Percentiles rank a stretch among this genome's conserved stretches.
phyloP scores from a whole-genome alignment of 2,329 filamentous ascomycete genomes.

The Zopfia rhizophila region DNA sequence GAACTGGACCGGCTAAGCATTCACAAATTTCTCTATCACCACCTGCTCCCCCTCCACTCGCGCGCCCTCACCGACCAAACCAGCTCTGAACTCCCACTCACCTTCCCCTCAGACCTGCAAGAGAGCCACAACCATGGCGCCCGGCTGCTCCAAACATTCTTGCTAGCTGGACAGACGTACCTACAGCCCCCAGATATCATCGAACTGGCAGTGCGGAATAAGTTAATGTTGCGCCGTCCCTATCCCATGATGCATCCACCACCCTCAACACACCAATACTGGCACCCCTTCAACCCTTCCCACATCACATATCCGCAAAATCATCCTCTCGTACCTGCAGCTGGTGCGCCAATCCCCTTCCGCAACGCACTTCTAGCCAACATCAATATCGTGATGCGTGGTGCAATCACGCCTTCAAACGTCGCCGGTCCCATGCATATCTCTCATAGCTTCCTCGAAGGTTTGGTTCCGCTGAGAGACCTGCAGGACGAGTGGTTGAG shows the following conservation, averaged over 20 bases:
- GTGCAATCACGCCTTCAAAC: slow-evolving; percentile 21
- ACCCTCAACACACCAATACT: slow-evolving; percentile 13
- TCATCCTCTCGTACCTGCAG: neutral
- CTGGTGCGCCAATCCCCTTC: slow-evolving; percentile 1
- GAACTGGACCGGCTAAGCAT: slow-evolving; percentile 31
- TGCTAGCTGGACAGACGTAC: slow-evolving; percentile 31
- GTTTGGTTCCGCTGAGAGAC: slow-evolving; percentile 5
- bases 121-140: slow-evolving; percentile 11
- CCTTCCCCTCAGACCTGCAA: slow-evolving; percentile 23
- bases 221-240: slow-evolving; percentile 17
- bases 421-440: too few relatives aligned
- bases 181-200: slow-evolving; percentile 39
- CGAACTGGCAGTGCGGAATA: slow-evolving; percentile 31
- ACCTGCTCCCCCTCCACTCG: slow-evolving; percentile 32
- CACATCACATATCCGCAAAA: slow-evolving; percentile 7
- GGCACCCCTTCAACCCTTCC: slow-evolving; percentile 8
- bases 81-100: slow-evolving; percentile 28
- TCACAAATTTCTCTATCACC: slow-evolving; percentile 37
- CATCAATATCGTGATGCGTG: slow-evolving; percentile 22
- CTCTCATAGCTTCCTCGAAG: neutral
- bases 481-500: slow-evolving; percentile 13
- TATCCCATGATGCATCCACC: slow-evolving; percentile 25
- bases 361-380: neutral
- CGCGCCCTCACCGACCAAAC: slow-evolving; percentile 25
- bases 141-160: slow-evolving; percentile 29